Evolutionary conservation across 208 protist species (phyloP), one percentile per base, ranked within the genome.

Genomic region (Crithidia acanthocephali): DNA sequence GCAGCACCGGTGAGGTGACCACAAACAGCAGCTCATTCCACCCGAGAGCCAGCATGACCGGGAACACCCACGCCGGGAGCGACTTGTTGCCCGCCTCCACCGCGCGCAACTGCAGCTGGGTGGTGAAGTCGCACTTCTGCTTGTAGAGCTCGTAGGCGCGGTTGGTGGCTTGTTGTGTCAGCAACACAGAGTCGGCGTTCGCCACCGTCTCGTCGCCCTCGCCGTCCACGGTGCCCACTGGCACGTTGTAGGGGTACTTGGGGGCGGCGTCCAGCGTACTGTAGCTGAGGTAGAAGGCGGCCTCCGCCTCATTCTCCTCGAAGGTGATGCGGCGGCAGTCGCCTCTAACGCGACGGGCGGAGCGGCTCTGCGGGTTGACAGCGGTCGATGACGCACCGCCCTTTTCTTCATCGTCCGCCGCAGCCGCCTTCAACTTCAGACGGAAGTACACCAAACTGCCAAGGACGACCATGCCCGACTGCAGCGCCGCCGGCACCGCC

Each of bases 11-110:
- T n/a, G 76, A 87, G 1, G 80, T 90, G 50, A 90, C 6, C 8
- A 97, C 81, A 68, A 95, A 96, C 76, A 66, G 76, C 10, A 95
- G n/a, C 76, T 95, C 87, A 68, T 97, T 95, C 80, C 80, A 91
- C 16, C 92, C 89, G 20, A 95, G 80, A 4, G 91, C 25, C 20
- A 93, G 66, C 48, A 97, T 74, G 27, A 81, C 76, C 4, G 84
- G 83, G 27, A 88, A 72, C 15, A 97, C 86, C 92, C 92, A 97
- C 13, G 76, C 80, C 18, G 92, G 92, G 45, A 95, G 70, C 22
- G 68, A 73, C 67, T 91, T 85, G 33, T 84, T 81, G 48, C 72
- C 68, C 13, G 80, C 74, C 63, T 94, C 86, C 61, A 95, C 80
- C 27, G 81, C 68, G 33, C 90, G 85, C 56, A 93, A 68, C 74